Conservation (phyloP, 2,329 filamentous ascomycete genomes). For the Cladobotryum mycophilum region DNA sequence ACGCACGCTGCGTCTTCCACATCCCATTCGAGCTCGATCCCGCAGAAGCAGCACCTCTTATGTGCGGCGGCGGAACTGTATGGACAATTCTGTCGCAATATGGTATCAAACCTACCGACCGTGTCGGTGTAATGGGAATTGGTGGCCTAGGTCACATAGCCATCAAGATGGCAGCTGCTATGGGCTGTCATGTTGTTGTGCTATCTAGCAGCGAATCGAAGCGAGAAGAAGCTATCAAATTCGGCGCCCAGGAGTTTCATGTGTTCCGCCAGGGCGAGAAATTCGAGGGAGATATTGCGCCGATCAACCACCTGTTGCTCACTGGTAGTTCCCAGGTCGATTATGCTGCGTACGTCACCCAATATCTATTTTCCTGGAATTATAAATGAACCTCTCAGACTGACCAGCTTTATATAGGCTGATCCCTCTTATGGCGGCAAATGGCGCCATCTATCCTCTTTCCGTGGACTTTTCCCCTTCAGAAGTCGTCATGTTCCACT, state of each 20-base stretch:
- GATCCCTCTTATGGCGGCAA: too few species aligned
- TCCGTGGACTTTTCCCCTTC: too few species aligned
- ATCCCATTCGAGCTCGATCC: conserved; percentile 63
- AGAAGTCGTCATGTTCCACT: too few species aligned
- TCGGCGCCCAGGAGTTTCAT: conserved; percentile 9
- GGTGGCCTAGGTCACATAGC: conserved; percentile 61
- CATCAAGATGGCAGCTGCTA: conserved; percentile 59
- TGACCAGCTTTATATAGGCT: too few species aligned
- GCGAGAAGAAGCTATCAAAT: conserved; percentile 31
- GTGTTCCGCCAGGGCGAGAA: conserved; percentile 2
- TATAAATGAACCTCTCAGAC: too few species aligned
- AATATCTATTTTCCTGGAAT: too few species aligned
- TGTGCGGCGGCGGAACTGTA: conserved; percentile 72
- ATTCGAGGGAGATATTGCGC: conserved; percentile 1
- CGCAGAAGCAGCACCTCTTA: conserved; percentile 62
- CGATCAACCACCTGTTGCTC: conserved; percentile 10
- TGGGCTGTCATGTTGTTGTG: conserved; percentile 59
- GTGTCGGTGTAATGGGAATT: conserved; percentile 63
- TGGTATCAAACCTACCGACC: conserved; percentile 64
- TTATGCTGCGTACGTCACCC: conserved; percentile 15
- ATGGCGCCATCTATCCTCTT: too few species aligned
- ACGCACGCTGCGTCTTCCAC: conserved; percentile 23
- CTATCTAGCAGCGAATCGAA: conserved; percentile 58
- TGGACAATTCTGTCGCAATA: conserved; percentile 68
- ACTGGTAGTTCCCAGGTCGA: conserved; percentile 1